These are phyloP conservation scores for Phytophthora boehmeriae DNA, from an alignment of 352 stramenopile genomes.

Conservation along the genomic window DNA sequence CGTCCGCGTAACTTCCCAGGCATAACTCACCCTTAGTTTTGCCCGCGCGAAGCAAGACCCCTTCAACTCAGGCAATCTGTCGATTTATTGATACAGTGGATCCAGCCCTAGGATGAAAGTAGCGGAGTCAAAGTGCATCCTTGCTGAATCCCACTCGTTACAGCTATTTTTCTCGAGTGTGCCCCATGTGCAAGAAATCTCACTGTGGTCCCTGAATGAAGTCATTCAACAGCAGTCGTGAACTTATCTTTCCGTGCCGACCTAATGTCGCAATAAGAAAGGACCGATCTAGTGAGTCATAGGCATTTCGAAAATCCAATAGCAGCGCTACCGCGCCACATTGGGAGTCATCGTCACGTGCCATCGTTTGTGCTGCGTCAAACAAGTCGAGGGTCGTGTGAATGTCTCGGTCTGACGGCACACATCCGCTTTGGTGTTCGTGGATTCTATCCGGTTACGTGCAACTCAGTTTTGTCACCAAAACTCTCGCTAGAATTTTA, in stretches of 20 bases:
- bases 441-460: background rate
- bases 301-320: constrained; percentile 9
- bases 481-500: background rate
- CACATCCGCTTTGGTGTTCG: background rate
- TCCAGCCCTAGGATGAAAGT: constrained; percentile 10
- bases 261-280: background rate
- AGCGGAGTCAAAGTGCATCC: constrained; percentile 6
- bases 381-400: background rate
- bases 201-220: background rate
- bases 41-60: too few relatives aligned
- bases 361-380: background rate
- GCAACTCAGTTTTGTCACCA: background rate
- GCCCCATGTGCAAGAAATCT: background rate
- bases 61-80: background rate
- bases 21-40: too few relatives aligned
- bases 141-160: constrained; percentile 12
- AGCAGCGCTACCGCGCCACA: background rate
- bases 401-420: background rate
- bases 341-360: background rate
- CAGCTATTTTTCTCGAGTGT: background rate
- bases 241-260: background rate
- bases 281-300: constrained; percentile 4
- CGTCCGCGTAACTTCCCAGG: constrained; percentile 5
- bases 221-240: background rate
- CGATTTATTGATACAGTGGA: background rate